Evolutionary conservation across 805 yeast species (phyloP).

Genomic region (Blastobotrys parvus): DNA sequence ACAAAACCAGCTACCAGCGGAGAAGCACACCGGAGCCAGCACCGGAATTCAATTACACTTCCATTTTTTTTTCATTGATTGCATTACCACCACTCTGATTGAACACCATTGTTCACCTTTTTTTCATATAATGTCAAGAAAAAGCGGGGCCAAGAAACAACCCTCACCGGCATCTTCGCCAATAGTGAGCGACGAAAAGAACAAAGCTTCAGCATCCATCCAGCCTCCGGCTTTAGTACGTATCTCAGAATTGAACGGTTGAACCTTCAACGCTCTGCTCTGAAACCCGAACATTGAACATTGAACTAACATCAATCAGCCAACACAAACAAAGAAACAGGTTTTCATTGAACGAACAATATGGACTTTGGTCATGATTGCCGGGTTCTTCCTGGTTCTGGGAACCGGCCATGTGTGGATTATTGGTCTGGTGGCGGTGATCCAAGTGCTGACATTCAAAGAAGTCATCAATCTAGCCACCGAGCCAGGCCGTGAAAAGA

Average conservation of each 20-base stretch:
- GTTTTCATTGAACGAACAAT: slow-evolving; percentile 80
- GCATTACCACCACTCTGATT: neutral
- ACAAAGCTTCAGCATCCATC: neutral
- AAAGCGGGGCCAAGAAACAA: neutral
- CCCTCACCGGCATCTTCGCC: neutral
- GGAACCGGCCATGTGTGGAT: slow-evolving; percentile 83
- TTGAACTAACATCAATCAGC: neutral
- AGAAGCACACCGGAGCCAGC: no score
- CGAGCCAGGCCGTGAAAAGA: slow-evolving; percentile 75
- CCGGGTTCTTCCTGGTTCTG: slow-evolving; percentile 57
- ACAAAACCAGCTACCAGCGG: no score
- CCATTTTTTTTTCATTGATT: no score
- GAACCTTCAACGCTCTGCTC: no score
- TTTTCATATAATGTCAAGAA: neutral
- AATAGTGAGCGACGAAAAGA: neutral
- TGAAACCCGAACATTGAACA: no score
- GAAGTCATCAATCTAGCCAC: slow-evolving; percentile 85
- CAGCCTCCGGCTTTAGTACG: no score
- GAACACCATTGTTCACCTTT: neutral
- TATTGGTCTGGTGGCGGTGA: slow-evolving; percentile 57
- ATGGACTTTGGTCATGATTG: slow-evolving; percentile 91
- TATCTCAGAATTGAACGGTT: no score
- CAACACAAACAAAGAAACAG: slow-evolving; percentile 50
- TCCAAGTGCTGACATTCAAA: slow-evolving; percentile 78
- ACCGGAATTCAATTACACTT: no score